Conservation (phyloP, 2,329 filamentous ascomycete genomes). For the Akanthomyces lecanii region DNA sequence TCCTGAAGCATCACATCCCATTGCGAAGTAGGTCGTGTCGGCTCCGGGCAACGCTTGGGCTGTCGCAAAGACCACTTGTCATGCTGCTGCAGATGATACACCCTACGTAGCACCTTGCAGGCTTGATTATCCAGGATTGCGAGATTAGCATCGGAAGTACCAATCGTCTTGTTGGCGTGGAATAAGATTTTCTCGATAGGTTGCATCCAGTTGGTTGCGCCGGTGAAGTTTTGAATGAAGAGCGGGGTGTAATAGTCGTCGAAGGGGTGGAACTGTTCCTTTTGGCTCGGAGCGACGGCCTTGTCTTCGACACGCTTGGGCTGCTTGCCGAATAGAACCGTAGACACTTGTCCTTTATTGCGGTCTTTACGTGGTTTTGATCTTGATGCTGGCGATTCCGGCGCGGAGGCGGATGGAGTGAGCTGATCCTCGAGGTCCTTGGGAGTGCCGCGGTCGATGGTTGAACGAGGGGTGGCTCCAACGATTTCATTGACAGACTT, state of each 20-base stretch:
- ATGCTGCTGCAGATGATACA: conserved; percentile 85
- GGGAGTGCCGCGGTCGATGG: conserved; percentile 23
- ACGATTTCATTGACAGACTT: conserved; percentile 72
- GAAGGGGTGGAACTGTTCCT: conserved; percentile 42
- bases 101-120: conserved; percentile 76
- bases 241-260: conserved; percentile 63
- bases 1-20: conserved; percentile 85
- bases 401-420: conserved; percentile 40
- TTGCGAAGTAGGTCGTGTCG: conserved; percentile 69
- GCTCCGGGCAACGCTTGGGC: conserved; percentile 78
- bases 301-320: conserved; percentile 47
- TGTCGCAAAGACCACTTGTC: conserved; percentile 93
- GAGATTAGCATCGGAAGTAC: conserved; percentile 77
- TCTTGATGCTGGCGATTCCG: conserved; percentile 38
- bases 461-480: conserved; percentile 48
- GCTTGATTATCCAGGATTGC: conserved; percentile 83
- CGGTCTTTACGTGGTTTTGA: conserved; percentile 47
- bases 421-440: conserved; percentile 33
- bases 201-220: conserved; percentile 56
- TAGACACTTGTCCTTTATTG: conserved; percentile 65
- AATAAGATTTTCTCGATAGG: conserved; percentile 68
- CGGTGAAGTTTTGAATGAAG: conserved; percentile 55
- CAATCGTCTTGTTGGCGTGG: conserved; percentile 84
- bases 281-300: conserved; percentile 36
- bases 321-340: conserved; percentile 74